Evolutionary conservation across 306 rosid species (phyloP), one percentile per base, ranked within the genome.

Genomic region (Dalbergia cochinchinensis): DNA sequence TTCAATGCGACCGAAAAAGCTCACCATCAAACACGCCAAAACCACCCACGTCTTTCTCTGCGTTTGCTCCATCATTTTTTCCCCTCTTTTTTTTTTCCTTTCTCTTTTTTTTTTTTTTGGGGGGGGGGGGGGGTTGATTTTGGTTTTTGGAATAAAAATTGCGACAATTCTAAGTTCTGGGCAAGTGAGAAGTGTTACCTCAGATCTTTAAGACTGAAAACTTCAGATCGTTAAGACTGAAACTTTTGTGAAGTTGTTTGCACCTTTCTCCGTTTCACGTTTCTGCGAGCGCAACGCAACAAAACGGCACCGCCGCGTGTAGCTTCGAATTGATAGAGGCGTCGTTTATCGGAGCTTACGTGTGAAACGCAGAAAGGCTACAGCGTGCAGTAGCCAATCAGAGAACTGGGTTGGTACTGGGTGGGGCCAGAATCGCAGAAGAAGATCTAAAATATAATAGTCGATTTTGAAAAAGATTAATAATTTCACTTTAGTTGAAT

Each of bases 1-100:
- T 11, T 86, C 89, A 70, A 89, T 91, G 41, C 92, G 74, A 54
- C 77, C 84, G 22, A 90, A 39, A 10, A 89, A 86, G 86, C 85
- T 86, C 65, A 80, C 4, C 39, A 90, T 61, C 83, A 91, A 78
- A 69, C 92, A 76, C 67, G 76, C 80, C 55, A 89, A 76, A 69
- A 85, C 51, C 80, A 58, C 47, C 69, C 73, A 76, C 34, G 69
- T 81, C 78, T 69, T 63, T 51, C 85, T 77, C 72, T 34, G 74
- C 70, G 67, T 67, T 68, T 74, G 60, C 76, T 87, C 91, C 95
- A 94, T 92, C 87, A 82, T 69, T 39, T 81, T 22, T 1, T 37
- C 15, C 45, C 20, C 16, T 18, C 16, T 44, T 55, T 37, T 12
- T 37, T 12, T 22, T 20, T 44, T 55, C 31, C 8, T 37, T 15